Conservation (phyloP, 75 land plant species). For the Gnetum montanum region DNA sequence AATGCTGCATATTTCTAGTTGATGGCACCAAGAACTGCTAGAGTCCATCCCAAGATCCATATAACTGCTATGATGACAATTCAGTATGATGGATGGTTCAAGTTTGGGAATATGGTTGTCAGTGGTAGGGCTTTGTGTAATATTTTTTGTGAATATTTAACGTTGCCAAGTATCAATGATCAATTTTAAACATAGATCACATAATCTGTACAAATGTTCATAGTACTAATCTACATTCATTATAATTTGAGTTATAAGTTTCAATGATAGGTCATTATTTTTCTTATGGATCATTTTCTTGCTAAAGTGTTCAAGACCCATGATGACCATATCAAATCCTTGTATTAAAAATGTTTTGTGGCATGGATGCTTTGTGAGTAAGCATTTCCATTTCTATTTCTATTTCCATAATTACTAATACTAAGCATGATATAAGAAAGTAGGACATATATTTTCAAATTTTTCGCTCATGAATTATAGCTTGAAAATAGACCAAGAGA, state of each 20-base stretch:
- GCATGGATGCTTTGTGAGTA: too few species aligned
- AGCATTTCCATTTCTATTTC: too few species aligned
- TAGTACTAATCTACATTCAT: background rate
- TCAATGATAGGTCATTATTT: background rate
- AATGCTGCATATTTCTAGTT: slow-evolving; percentile 35
- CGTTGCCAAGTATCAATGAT: background rate
- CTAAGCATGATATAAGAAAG: too few species aligned
- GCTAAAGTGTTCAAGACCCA: background rate
- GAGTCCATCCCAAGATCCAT: slow-evolving; percentile 40
- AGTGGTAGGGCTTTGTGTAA: background rate
- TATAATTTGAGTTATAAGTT: background rate
- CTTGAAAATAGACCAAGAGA: too few species aligned
- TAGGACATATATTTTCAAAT: too few species aligned
- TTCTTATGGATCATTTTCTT: background rate
- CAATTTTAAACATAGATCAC: background rate
- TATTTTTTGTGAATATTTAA: background rate
- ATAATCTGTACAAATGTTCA: background rate
- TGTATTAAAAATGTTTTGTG: too few species aligned
- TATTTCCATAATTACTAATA: too few species aligned
- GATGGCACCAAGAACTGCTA: slow-evolving; percentile 43
- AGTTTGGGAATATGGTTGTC: background rate
- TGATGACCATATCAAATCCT: too few species aligned
- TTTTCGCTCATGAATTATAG: too few species aligned
- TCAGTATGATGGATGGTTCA: background rate
- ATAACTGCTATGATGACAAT: slow-evolving; percentile 17